Evolutionary conservation across 495 filamentous ascomycete genomes (phyloP), one percentile per base, ranked within the genome.

Genomic region (Cercophora scortea): DNA sequence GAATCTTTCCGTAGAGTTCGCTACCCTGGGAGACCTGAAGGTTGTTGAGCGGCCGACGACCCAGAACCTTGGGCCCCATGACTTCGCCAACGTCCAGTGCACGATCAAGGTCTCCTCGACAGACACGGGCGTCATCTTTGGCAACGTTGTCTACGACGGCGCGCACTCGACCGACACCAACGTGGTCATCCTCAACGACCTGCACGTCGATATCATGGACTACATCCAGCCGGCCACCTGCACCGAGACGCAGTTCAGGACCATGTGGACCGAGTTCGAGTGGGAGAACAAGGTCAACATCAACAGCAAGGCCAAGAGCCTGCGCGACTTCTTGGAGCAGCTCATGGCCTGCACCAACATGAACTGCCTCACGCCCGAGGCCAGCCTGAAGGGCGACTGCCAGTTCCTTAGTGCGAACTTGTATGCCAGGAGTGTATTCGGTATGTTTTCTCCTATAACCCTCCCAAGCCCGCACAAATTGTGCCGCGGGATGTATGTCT

Each of bases 271-370:
- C 34, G 94, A 99, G 63, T 99, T 99, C 56, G 94, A 99, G 70
- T 99, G 94, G 94, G 94, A 99, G 78, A 99, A 99, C 76, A 99
- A 99, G 80, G 93, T 99, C 63, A 97, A 97, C 73, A 97, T 97
- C 73, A 95, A 95, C 69, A 90, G 87, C 57, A 96, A 96, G 76
- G 90, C 89, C 57, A 94, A 94, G 79, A 86, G 76, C 32, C 76
- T 99, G 49, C 81, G 94, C 44, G 91, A 94, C 9, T 99, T 97
- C 81, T 74, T 99, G 51, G 84, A 89, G 59, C 87, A 94, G 63
- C 76, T 99, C 58, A 96, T 96, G 94, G 88, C 90, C 42, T 90
- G 84, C 66, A 99, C 94, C 45, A 97, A 97, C 66, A 99, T 99
- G 94, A 90, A 84, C 60, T 97, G 94, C 70, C 72, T 99, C 66